Evolutionary conservation across 345 rosid species (phyloP), one percentile per base, ranked within the genome.

Genomic region (Eucalyptus pumila): DNA sequence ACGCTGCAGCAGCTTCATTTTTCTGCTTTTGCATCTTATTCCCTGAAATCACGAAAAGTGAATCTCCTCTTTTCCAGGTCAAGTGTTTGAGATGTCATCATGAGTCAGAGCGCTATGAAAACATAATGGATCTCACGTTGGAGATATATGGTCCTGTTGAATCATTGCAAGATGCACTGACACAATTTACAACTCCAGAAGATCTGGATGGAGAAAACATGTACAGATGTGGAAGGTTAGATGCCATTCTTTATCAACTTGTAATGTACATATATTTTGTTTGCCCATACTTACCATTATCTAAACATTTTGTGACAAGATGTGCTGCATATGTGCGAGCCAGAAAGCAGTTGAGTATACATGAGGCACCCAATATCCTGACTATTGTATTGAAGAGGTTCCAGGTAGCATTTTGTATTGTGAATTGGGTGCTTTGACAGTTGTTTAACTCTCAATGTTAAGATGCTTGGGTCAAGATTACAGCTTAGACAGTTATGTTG

Each of bases 181-280:
- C 96, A 91, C 97, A 96, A 90, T 96, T 96, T 91, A 96, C 98
- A 81, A 94, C 93, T 67, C 93, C 96, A 26, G 97, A 96, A 93
- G 96, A 96, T 89, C 94, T 96, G 87, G 98, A 96, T 87, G 98
- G 98, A 88, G 98, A 96, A 89, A 96, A 96, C 91, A 96, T 95
- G 98, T 96, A 95, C 87, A 91, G 96, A 95, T 96, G 98, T 92
- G 96, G 94, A 94, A 96, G 97, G 98, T 96, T 60, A 85, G 92
- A 88, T 89, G 42, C 60, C 87, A 37, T 86, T 60, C 48, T 86
- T 50, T 26, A 12, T 52, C 27, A 23, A 86, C n/a, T 34, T 86
- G 42, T 52, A 40, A 76, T 4, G 16, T 76, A 44, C 47, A 76
- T 4, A 11, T 76, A 40, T 21, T 76, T 76, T 21, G 85, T 76